Conservation (phyloP, 805 yeast genomes). For the Lachancea dasiensis region DNA sequence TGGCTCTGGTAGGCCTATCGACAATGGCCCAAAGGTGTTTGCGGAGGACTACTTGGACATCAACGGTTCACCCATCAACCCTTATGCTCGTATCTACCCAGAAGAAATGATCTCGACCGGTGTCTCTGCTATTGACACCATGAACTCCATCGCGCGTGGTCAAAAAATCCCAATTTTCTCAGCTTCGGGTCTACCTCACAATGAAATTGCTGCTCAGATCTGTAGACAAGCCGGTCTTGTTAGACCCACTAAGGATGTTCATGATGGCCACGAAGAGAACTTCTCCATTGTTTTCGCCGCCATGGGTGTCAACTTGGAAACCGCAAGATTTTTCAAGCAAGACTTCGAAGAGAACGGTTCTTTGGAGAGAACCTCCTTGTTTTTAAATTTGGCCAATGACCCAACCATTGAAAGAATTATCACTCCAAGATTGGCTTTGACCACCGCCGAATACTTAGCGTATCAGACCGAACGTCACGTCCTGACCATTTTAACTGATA, state of each 20-base stretch:
- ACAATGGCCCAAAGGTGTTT: constrained; percentile 95
- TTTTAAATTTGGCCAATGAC: constrained; percentile 96
- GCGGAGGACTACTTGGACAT: constrained; percentile 98
- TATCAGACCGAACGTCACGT: constrained; percentile 99
- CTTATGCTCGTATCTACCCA: constrained; percentile 96
- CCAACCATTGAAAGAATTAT: constrained; percentile 99
- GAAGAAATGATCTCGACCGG: constrained; percentile 99
- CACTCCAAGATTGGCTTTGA: constrained; percentile 97
- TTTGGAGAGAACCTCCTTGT: constrained; percentile 93
- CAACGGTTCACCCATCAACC: constrained; percentile 98
- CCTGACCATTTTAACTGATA: constrained; percentile 94
- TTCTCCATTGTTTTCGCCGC: constrained; percentile 99
- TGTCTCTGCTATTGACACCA: constrained; percentile 95
- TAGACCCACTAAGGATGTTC: constrained; percentile 98
- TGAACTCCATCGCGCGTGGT: constrained; percentile 99
- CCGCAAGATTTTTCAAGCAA: constrained; percentile 97
- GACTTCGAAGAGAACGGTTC: constrained; percentile 99
- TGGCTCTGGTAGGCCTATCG: constrained; percentile 98
- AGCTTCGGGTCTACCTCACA: constrained; percentile 98
- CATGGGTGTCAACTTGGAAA: constrained; percentile 99
- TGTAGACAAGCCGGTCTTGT: constrained; percentile 99
- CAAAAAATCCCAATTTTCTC: constrained; percentile 99
- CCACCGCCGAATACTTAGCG: constrained; percentile 97
- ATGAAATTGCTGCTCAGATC: constrained; percentile 99
- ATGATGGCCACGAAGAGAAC: constrained; percentile 99